Evolutionary conservation across 805 yeast genomes (phyloP).

Genomic region (Komagataella populi): DNA sequence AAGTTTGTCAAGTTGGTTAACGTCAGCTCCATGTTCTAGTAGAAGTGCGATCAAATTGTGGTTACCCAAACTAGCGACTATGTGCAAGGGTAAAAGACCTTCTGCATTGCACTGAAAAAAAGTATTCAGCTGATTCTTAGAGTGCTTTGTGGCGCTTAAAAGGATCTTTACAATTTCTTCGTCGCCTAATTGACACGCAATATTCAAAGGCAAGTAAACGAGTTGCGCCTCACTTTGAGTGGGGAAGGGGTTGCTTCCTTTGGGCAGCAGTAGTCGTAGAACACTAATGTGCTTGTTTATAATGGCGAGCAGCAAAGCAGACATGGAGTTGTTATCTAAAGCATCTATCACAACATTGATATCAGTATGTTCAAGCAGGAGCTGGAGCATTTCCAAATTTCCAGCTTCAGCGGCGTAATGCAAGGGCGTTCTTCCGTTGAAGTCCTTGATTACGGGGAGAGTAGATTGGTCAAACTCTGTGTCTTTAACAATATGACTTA

Average conservation of each 20-base stretch:
- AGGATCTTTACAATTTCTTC: conserved; percentile 53
- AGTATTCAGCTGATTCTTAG: conserved; percentile 16
- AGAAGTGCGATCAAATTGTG: conserved; percentile 53
- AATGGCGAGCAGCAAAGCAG: conserved; percentile 74
- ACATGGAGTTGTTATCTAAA: conserved; percentile 62
- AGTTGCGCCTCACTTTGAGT: conserved; percentile 34
- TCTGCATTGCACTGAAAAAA: conserved; percentile 65
- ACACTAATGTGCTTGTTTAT: conserved; percentile 47
- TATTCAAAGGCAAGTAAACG: conserved; percentile 64
- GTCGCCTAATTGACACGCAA: conserved; percentile 82
- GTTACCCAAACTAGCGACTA: conserved; percentile 78
- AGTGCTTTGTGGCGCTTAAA: conserved; percentile 23
- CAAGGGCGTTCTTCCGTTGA: conserved; percentile 67
- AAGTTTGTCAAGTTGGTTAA: conserved; percentile 70
- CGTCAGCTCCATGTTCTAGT: conserved; percentile 57
- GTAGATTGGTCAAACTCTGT: background rate
- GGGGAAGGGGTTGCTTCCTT: conserved; percentile 37
- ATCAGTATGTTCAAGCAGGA: conserved; percentile 18
- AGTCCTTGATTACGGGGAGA: conserved; percentile 28
- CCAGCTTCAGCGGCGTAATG: conserved; percentile 73
- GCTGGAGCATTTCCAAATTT: conserved; percentile 25
- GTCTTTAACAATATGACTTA: conserved; percentile 12
- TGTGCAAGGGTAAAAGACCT: conserved; percentile 79
- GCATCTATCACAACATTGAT: conserved; percentile 24
- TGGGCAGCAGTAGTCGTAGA: conserved; percentile 32